Evolutionary conservation across 352 stramenopile genomes (phyloP), one percentile per base, ranked within the genome.

Genomic region (Phytophthora lateralis): DNA sequence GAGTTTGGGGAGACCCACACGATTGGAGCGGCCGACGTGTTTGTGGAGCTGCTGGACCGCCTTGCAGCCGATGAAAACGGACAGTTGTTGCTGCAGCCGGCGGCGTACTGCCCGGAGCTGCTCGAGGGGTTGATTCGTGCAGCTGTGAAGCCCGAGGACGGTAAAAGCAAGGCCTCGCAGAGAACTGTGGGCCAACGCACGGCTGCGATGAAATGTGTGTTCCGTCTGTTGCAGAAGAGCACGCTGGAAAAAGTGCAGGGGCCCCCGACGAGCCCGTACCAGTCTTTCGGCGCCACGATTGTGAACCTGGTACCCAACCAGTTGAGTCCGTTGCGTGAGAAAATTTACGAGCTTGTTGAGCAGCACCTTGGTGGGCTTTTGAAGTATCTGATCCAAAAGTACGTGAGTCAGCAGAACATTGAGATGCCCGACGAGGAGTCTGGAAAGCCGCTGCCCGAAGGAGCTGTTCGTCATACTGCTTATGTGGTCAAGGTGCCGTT

Each of bases 401-500:
- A 91, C 60, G 76, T 91, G 29, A 78, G 82, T 46, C 82, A 93
- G 69, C 87, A 96, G 59, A 87, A 83, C 37, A 95, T 90, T 46
- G 72, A 82, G 53, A 90, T 89, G 80, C 72, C 85, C 12, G 44
- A 87, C 48, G 67, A 75, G 43, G 79, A 74, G 20, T 85, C 71
- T 57, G 77, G 74, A 54, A 82, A 84, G 39, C 63, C 69, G 14
- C 66, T 91, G n/a, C 80, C 84, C 0, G 73, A 81, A 1, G 66
- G 75, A 39, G 76, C 81, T 2, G 81, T 95, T 47, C 85, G 85
- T 30, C 89, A 97, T 67, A 95, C 90, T 44, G 85, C 79, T 6
- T 97, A 97, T 52, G 75, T 94, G 29, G 89, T 97, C 24, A 90
- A 92, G 56, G 81, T 90, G 26, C 90, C 90, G 24, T 97, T 97